Conservation (phyloP, 2,329 filamentous ascomycete genomes). For the Xylaria sp. region DNA sequence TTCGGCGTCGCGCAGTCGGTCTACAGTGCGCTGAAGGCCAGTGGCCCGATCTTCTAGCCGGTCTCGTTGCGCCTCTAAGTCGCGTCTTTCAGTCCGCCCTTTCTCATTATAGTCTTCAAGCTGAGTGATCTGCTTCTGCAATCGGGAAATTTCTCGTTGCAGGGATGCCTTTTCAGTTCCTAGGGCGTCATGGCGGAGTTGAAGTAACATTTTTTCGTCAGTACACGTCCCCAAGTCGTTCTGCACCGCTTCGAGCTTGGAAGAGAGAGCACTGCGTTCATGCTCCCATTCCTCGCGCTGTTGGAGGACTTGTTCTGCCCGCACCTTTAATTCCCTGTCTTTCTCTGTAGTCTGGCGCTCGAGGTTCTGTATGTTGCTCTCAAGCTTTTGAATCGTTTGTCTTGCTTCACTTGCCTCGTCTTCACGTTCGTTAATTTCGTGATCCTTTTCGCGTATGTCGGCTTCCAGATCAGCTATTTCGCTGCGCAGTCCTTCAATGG, state of each 20-base stretch:
- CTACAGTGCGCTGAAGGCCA: conserved; percentile 75
- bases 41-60: conserved; percentile 73
- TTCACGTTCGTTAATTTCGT: neutral
- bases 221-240: conserved; percentile 67
- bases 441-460: neutral
- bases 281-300: conserved; percentile 43
- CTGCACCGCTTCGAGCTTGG: conserved; percentile 65
- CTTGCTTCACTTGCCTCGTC: neutral
- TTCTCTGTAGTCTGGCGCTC: neutral
- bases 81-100: conserved; percentile 74
- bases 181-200: conserved; percentile 74
- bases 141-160: conserved; percentile 65
- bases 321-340: neutral
- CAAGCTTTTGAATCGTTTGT: neutral
- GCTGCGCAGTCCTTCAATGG: conserved; percentile 59
- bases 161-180: conserved; percentile 71
- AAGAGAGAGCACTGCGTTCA: conserved; percentile 55
- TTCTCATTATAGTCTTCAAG: conserved; percentile 72
- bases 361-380: neutral
- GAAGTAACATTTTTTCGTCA: conserved; percentile 49
- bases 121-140: conserved; percentile 13
- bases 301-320: neutral
- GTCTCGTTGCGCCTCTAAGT: conserved; percentile 71
- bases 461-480: conserved; percentile 55
- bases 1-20: conserved; percentile 74